phyloP scores from a whole-genome alignment of 768 basidiomycete genomes.

The Mycena chlorophos region DNA sequence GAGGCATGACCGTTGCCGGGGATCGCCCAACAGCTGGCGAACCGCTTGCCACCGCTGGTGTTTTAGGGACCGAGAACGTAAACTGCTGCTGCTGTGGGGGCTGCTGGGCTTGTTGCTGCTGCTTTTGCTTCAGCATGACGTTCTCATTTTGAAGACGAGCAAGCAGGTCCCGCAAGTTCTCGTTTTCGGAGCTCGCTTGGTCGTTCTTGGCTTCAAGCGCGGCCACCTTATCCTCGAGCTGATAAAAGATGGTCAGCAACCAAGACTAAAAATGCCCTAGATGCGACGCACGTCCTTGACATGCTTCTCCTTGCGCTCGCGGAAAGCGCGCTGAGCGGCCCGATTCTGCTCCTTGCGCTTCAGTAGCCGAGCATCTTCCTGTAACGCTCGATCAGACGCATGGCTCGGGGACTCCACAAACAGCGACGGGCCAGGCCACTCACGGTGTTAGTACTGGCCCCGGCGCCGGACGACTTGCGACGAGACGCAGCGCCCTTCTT shows the following conservation, averaged over 20 bases:
- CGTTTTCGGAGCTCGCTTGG: constrained; percentile 72
- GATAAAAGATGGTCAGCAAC: constrained; percentile 8
- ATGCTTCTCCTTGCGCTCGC: constrained; percentile 96
- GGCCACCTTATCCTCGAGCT: constrained; percentile 92
- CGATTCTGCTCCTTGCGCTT: constrained; percentile 98
- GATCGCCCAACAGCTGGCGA: constrained; percentile 26
- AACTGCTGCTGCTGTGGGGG: constrained; percentile 85
- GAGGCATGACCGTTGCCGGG: constrained; percentile 29
- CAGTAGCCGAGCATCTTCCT: constrained; percentile 74
- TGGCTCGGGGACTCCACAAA: constrained; percentile 2
- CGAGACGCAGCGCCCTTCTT: constrained; percentile 30
- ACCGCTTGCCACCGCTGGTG: constrained; percentile 2
- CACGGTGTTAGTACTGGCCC: too few species aligned
- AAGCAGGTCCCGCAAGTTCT: constrained; percentile 85
- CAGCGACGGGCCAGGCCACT: constrained; percentile 3
- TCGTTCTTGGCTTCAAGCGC: constrained; percentile 84
- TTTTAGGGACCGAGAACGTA: constrained; percentile 75
- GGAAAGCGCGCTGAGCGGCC: constrained; percentile 94
- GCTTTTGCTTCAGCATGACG: constrained; percentile 70
- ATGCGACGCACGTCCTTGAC: constrained; percentile 82
- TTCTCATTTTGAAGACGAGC: constrained; percentile 87
- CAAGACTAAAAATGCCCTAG: neutral
- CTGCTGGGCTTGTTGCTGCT: too few species aligned
- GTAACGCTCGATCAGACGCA: constrained; percentile 4
- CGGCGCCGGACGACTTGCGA: constrained; percentile 40